Percentiles rank a stretch among this genome's conserved stretches.
These are phyloP conservation scores for Fusarium sp. DNA, from an alignment of 2,329 filamentous ascomycete species.

Conservation along the genomic window DNA sequence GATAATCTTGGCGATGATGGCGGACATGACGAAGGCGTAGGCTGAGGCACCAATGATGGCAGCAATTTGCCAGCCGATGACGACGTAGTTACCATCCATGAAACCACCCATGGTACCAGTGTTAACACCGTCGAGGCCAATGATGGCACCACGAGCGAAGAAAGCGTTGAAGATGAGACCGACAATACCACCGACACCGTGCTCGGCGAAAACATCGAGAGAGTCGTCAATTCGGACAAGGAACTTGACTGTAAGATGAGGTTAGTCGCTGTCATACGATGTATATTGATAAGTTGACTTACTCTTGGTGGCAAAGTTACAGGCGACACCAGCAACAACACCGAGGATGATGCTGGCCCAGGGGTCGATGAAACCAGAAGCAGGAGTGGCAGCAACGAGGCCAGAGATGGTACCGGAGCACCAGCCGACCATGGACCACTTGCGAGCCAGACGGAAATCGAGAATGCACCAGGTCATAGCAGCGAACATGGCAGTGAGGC, in stretches of 20 bases:
- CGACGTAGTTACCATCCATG: constrained; percentile 78
- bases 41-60: constrained; percentile 74
- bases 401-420: constrained; percentile 78
- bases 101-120: constrained; percentile 74
- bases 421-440: constrained; percentile 87
- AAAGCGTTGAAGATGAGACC: constrained; percentile 79
- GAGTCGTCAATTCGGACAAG: constrained; percentile 75
- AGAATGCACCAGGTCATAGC: constrained; percentile 94
- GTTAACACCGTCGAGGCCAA: constrained; percentile 82
- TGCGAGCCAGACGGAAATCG: constrained; percentile 92
- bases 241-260: constrained; percentile 62
- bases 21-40: constrained; percentile 80
- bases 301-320: constrained; percentile 75
- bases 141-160: constrained; percentile 76
- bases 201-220: constrained; percentile 78
- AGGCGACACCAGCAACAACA: constrained; percentile 71
- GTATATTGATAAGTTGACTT: constrained; percentile 21
- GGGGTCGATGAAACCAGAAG: constrained; percentile 74
- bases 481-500: constrained; percentile 90
- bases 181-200: constrained; percentile 75
- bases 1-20: constrained; percentile 78
- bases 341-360: constrained; percentile 76
- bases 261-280: not conserved
- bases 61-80: constrained; percentile 83
- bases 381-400: constrained; percentile 76